Evolutionary conservation across 2,329 filamentous ascomycete species (phyloP).

Genomic region (Exophiala calicioides): DNA sequence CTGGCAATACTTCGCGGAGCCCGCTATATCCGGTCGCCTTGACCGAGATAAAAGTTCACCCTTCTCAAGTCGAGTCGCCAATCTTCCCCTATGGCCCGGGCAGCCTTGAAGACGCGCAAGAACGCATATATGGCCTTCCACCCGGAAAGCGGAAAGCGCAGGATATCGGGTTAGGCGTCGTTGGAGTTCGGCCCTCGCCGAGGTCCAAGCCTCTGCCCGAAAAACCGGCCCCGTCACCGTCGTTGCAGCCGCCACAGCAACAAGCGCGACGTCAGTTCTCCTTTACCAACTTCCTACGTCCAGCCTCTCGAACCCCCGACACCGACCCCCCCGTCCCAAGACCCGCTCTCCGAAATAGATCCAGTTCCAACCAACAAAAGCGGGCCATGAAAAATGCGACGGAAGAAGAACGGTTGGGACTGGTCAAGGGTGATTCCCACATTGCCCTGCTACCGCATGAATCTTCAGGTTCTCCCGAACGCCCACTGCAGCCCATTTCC

Average conservation of each 20-base stretch:
- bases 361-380: conserved; percentile 29
- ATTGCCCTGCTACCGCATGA: conserved; percentile 26
- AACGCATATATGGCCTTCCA: conserved; percentile 56
- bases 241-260: conserved; percentile 22
- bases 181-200: conserved; percentile 20
- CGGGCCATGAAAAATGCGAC: conserved; percentile 57
- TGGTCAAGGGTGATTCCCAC: conserved; percentile 72
- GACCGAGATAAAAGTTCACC: conserved; percentile 60
- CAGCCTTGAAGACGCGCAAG: conserved; percentile 36
- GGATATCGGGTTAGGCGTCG: conserved; percentile 36
- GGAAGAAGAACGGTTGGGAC: conserved; percentile 78
- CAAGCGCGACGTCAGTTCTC: conserved; percentile 77
- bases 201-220: conserved; percentile 30
- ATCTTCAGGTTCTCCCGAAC: conserved; percentile 24
- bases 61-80: conserved; percentile 49
- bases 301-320: conserved; percentile 40
- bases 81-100: conserved; percentile 31
- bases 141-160: conserved; percentile 42
- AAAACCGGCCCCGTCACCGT: conserved; percentile 22
- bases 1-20: conserved; percentile 47
- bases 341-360: conserved; percentile 27
- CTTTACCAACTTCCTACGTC: conserved; percentile 80
- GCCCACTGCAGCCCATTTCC: conserved; percentile 11
- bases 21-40: conserved; percentile 64
- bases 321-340: conserved; percentile 22